Evolutionary conservation across 805 yeast genomes (phyloP).

Genomic region (Candida maltosa): DNA sequence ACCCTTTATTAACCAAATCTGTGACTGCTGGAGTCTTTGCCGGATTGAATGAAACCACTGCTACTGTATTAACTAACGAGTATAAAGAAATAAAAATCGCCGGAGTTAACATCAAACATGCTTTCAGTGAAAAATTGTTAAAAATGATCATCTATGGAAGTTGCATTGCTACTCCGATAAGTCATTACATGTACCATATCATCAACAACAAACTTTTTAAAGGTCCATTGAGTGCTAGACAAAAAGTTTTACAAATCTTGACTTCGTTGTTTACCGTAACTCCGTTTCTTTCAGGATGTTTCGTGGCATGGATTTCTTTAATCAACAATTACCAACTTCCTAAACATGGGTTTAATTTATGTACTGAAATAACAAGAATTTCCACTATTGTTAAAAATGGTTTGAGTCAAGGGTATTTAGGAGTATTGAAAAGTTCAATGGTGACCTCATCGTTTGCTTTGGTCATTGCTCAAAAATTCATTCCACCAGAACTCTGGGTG

Average conservation of each 20-base stretch:
- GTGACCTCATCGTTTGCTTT: constrained; percentile 51
- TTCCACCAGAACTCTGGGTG: constrained; percentile 62
- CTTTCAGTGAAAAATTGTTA: constrained; percentile 43
- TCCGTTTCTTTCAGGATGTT: constrained; percentile 48
- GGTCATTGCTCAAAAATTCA: constrained; percentile 52
- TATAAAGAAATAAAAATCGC: constrained; percentile 17
- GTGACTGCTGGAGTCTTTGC: constrained; percentile 55
- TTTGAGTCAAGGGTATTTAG: constrained; percentile 40
- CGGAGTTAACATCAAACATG: constrained; percentile 30
- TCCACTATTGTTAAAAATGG: constrained; percentile 21
- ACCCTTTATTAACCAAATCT: constrained; percentile 60
- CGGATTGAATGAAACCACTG: constrained; percentile 55
- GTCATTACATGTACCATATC: constrained; percentile 50
- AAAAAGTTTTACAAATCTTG: constrained; percentile 47
- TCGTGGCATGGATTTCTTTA: constrained; percentile 50
- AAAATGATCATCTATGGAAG: constrained; percentile 57
- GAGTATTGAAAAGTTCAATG: constrained; percentile 52
- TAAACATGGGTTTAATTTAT: background rate
- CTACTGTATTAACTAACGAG: constrained; percentile 50
- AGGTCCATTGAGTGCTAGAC: constrained; percentile 37
- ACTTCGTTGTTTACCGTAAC: constrained; percentile 53
- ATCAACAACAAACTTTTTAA: constrained; percentile 44
- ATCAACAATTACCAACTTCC: constrained; percentile 38
- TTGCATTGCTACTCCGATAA: constrained; percentile 52
- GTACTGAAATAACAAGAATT: constrained; percentile 15